Conservation (phyloP, 2,329 filamentous ascomycete species). For the Colletotrichum viniferum region DNA sequence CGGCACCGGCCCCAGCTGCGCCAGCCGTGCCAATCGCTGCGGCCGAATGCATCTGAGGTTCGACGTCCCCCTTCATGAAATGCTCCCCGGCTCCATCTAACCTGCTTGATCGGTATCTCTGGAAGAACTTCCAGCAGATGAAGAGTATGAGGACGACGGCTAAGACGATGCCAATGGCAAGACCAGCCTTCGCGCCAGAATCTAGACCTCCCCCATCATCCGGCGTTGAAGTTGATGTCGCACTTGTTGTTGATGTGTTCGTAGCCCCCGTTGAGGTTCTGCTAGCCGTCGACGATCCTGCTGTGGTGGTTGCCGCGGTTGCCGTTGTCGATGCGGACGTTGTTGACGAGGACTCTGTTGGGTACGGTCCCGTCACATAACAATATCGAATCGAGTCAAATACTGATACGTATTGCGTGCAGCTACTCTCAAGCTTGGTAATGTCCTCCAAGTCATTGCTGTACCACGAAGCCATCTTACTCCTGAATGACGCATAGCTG, state of each 20-base stretch:
- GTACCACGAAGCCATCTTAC: constrained; percentile 17
- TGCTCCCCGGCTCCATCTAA: neutral
- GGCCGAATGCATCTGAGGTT: neutral
- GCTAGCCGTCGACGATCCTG: neutral
- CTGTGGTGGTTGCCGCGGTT: neutral
- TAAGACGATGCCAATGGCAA: constrained; percentile 6
- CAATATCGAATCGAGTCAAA: constrained; percentile 5
- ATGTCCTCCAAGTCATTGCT: constrained; percentile 11
- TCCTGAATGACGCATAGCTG: constrained; percentile 4
- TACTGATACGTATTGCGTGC: constrained; percentile 1
- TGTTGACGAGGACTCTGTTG: neutral
- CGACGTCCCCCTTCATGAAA: neutral
- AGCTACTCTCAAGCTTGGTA: constrained; percentile 9
- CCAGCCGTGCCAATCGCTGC: neutral
- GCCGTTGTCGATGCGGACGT: neutral
- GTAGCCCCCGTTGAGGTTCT: neutral
- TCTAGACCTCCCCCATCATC: neutral
- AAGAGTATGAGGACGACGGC: constrained; percentile 1
- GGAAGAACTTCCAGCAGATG: constrained; percentile 1
- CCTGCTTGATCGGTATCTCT: neutral
- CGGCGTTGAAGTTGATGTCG: neutral
- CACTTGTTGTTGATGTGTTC: neutral
- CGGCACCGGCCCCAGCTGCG: neutral
- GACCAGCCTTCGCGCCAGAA: constrained; percentile 4
- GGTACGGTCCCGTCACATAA: constrained; percentile 3